Base-by-base conservation (phyloP, 306 rosid genomes). In the Myrica gale region DNA sequence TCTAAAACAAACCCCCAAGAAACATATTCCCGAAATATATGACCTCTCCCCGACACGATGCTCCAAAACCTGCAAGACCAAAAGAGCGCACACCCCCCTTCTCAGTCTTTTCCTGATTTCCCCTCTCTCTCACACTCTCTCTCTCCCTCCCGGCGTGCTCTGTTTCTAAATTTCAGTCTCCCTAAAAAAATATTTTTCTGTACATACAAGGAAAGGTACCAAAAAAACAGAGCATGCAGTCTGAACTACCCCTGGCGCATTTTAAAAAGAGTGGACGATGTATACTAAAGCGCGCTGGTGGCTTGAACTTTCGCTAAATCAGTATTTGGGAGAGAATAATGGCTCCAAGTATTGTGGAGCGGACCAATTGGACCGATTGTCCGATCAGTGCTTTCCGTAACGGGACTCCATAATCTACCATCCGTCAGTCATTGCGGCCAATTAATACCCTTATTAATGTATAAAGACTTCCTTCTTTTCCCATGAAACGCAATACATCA, bases 11-110 rank as follows among this genome's bases (percentile, higher is more conserved):
- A 60, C 50, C 54, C 13, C 16, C 60, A 57, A 23, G 41, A 69
- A n/a, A 71, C 63, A 23, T 21, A 56, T 63, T 23, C 6, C 55
- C 42, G 74, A 63, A 74, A 80, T 73, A 81, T 83, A 63, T 74
- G 82, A 84, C 68, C 53, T 77, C 75, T 42, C 77, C 72, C 89
- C 93, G 92, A 90, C 97, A 90, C 93, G 89, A 90, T 84, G 87
- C 93, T 90, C 96, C 96, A 90, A 92, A 90, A 87, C 91, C 96
- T 87, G 96, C 87, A 90, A 87, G 76, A 84, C 74, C 74, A 75
- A 86, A 81, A 85, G 81, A 83, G 91, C 76, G 11, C 68, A 69
- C 77, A 46, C 67, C 13, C 21, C 63, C 74, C 54, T 56, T 41
- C 68, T 52, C 5, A 62, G 70, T 32, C 39, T 60, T 43, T 19